Evolutionary conservation across 805 yeast genomes (phyloP), one percentile per base, ranked within the genome.

Genomic region (Myxozyma neotropica): DNA sequence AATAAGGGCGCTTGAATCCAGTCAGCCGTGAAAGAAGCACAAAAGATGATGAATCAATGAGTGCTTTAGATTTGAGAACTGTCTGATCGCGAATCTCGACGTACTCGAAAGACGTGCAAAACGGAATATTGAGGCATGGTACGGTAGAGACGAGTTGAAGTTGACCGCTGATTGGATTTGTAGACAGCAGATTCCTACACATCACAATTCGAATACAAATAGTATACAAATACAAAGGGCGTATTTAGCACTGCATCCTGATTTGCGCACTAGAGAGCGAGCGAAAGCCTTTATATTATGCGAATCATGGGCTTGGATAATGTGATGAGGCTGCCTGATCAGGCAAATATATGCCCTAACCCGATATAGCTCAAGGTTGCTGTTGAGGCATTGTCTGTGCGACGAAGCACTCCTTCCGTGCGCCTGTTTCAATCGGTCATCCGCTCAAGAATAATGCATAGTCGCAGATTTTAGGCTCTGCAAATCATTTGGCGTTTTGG

Each of bases 91-190:
- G 42, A 24, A 48, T 19, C 43, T 35, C 23, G 21, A 57, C 47
- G 43, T 33, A 31, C 29, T 57, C 60, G n/a, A 52, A 17, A 13
- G 51, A 42, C 26, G 44, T 21, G 33, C 60, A 57, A 39, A 51
- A 38, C 4, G 60, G 60, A 27, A 49, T 49, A 26, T 46, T 45
- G 21, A 43, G 53, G 23, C 60, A 57, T 2, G 60, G 60, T 4
- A 51, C 33, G 26, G 52, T 46, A 10, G 60, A 57, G 23, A 57
- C 38, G 2, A 24, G 48, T n/a, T 44, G 19, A 13, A 38, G 53
- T 10, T 26, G 52, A 23, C 56, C 47, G 35, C 52, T 50, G 31
- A 15, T 19, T 12, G 56, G 43, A 27, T 49, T 19, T 26, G 40
- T 43, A 26, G 55, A 35, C n/a, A 51, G 21, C 33, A 57, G 31